Evolutionary conservation across 208 protist genomes (phyloP), one percentile per base, ranked within the genome.

Genomic region (Trypanosoma avium): DNA sequence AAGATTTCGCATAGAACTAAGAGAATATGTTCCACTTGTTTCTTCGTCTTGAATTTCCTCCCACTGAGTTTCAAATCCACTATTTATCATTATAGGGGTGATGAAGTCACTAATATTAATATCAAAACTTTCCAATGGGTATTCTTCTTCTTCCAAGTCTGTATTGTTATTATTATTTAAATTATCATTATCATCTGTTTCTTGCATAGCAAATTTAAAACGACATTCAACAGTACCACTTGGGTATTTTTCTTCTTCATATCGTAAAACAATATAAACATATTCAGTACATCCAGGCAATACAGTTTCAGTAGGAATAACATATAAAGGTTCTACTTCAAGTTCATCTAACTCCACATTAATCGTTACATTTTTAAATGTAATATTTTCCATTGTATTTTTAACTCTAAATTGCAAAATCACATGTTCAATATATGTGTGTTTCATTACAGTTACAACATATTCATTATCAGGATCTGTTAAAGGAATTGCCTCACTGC

Each of bases 391-490:
- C 67, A 99, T 90, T 19, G 91, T 98, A 84, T 99, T 99, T 45
- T 81, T 84, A 15, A 97, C 77, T 63, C 72, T 72, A 80, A 98
- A 99, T 79, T 98, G 96, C 47, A 99, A 73, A 12, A 99, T 86
- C 54, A 99, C 56, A 76, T 99, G 86, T 3, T 56, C 45, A 7
- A 77, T 59, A 79, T 95, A 99, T 10, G 91, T 32, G 70, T 99
- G 97, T 78, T 98, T 99, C 65, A 98, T 84, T 61, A 89, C 97
- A n/a, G 80, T 79, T 29, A 99, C 97, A 8, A 98, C 93, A 78
- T 99, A 99, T 78, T 99, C 98, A 49, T 90, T 97, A 74, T 99
- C 98, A 0, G 82, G 40, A 67, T 99, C 97, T 9, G 97, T 99
- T 9, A 99, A 77, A 22, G 81, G 67, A 17, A 89, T 22, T 29